phyloP scores from a whole-genome alignment of 2,329 filamentous ascomycete genomes.

The Immersiporthe knoxdaviesiana region DNA sequence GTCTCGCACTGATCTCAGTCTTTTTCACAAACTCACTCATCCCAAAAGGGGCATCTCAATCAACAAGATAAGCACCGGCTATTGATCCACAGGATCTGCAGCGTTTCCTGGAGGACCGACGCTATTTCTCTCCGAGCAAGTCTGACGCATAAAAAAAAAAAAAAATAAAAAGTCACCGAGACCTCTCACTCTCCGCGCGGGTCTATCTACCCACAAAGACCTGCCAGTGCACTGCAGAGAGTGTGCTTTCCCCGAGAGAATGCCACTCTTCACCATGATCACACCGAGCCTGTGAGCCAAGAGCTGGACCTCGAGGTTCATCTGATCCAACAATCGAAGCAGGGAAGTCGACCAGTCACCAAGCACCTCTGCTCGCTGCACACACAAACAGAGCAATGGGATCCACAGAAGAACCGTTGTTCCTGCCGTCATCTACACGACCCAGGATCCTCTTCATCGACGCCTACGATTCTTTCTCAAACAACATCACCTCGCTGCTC shows the following conservation, averaged over 20 bases:
- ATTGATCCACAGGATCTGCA: background rate
- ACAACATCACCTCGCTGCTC: conserved; percentile 88
- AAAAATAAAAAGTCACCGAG: conserved; percentile 6
- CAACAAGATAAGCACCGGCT: background rate
- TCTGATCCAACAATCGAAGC: background rate
- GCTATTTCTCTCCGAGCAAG: background rate
- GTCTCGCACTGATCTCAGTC: background rate
- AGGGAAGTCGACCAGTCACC: background rate
- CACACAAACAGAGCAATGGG: conserved; percentile 22
- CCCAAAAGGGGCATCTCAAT: background rate
- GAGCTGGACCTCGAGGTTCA: too few species aligned
- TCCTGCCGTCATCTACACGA: conserved; percentile 3
- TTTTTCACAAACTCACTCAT: background rate
- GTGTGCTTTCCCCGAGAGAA: background rate
- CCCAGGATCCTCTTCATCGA: conserved; percentile 80
- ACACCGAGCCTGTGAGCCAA: background rate
- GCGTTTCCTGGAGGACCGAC: background rate
- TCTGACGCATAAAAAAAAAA: background rate
- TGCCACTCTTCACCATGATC: background rate
- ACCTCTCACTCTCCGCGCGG: background rate
- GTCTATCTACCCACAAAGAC: too few species aligned
- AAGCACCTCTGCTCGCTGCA: background rate
- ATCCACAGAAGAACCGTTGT: conserved; percentile 18
- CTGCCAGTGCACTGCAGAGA: background rate
- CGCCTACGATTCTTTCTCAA: conserved; percentile 95